Percentiles rank a stretch among this genome's conserved stretches.
These are phyloP conservation scores for Arthroderma sp. DNA, from an alignment of 2,329 filamentous ascomycete genomes.

Conservation along the genomic window DNA sequence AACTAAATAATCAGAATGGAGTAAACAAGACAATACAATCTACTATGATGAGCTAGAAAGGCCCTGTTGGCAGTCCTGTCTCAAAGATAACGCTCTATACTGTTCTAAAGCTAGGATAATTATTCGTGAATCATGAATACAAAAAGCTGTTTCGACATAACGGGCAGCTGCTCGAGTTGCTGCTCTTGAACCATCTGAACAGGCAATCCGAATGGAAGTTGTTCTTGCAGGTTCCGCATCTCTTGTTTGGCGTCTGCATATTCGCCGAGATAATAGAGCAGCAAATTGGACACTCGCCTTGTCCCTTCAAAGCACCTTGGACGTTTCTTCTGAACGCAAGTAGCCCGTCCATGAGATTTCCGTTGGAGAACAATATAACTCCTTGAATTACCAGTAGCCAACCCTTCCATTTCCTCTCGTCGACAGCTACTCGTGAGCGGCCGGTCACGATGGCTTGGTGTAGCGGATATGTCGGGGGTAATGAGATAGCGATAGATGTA, in stretches of 20 bases:
- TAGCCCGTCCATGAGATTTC: conserved; percentile 76
- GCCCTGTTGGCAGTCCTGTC: too few species aligned
- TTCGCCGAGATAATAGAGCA: conserved; percentile 87
- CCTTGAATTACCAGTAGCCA: conserved; percentile 84
- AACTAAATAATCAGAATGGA: neutral
- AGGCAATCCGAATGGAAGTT: conserved; percentile 80
- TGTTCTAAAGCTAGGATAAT: neutral
- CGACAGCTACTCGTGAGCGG: conserved; percentile 71
- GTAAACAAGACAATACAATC: too few species aligned
- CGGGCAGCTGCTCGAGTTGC: conserved; percentile 82
- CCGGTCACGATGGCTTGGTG: conserved; percentile 64
- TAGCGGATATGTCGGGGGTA: conserved; percentile 74
- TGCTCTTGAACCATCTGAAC: conserved; percentile 95
- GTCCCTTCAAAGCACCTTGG: conserved; percentile 74
- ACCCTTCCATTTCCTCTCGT: conserved; percentile 81
- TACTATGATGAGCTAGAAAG: neutral
- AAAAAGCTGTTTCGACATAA: conserved; percentile 82
- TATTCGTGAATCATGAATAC: conserved; percentile 35
- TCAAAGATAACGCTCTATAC: neutral
- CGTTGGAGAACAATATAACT: conserved; percentile 86
- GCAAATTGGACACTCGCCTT: conserved; percentile 92
- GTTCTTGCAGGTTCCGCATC: conserved; percentile 85
- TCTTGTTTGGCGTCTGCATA: conserved; percentile 81
- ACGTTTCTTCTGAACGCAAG: conserved; percentile 79
- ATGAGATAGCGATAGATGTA: conserved; percentile 66